phyloP scores from a whole-genome alignment of 2,329 filamentous ascomycete species.

The Cladosporium sp. region DNA sequence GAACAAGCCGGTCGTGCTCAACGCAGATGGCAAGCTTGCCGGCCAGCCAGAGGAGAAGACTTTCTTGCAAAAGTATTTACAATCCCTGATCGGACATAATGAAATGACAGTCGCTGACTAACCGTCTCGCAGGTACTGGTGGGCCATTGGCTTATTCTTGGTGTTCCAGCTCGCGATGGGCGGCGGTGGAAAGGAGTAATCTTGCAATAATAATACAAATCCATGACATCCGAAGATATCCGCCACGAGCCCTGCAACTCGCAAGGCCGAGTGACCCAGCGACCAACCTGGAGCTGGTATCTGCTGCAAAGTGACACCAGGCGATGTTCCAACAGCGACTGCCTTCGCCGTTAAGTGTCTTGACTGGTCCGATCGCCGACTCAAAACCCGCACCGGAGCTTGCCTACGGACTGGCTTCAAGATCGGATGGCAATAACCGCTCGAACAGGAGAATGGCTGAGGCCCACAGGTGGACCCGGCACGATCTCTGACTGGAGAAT shows the following conservation, averaged over 20 bases:
- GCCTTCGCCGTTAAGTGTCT: neutral
- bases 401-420: neutral
- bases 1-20: slow-evolving; percentile 57
- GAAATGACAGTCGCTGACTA: slow-evolving; percentile 23
- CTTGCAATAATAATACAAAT: neutral
- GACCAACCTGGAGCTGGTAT: neutral
- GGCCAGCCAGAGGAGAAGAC: slow-evolving; percentile 49
- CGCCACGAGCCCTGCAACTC: neutral
- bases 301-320: neutral
- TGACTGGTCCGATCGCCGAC: neutral
- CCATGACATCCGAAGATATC: neutral
- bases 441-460: neutral
- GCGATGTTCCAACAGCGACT: neutral
- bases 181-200: slow-evolving; percentile 29
- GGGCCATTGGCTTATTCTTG: slow-evolving; percentile 50
- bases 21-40: slow-evolving; percentile 55
- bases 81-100: neutral
- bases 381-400: neutral
- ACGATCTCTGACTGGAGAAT: neutral
- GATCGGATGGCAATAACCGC: neutral
- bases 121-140: slow-evolving; percentile 49
- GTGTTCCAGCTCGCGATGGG: slow-evolving; percentile 48
- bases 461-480: neutral
- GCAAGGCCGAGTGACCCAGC: neutral
- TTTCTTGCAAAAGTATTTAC: slow-evolving; percentile 52